phyloP scores from a whole-genome alignment of 2,329 filamentous ascomycete genomes.

The Fusarium circinatum region DNA sequence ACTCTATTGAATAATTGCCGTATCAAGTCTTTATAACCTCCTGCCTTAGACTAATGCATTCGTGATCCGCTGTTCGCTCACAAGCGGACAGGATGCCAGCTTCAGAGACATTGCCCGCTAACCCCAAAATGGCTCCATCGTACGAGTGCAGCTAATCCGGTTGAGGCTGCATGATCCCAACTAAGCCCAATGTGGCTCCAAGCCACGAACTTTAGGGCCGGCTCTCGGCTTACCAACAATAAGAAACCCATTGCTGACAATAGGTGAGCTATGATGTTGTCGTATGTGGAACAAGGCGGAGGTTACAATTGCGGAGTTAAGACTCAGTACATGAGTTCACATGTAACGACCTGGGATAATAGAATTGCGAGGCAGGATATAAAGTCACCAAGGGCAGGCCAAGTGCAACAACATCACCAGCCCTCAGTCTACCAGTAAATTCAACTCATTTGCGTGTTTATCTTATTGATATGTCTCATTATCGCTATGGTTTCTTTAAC shows the following conservation, averaged over 20 bases:
- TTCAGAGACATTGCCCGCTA: background rate
- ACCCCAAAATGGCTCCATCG: background rate
- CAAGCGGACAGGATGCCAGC: background rate
- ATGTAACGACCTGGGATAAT: too few relatives aligned
- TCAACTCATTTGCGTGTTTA: accelerated
- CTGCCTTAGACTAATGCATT: accelerated
- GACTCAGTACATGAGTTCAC: accelerated
- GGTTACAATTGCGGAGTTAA: accelerated
- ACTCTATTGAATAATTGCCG: accelerated
- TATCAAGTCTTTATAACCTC: background rate
- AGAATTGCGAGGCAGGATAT: too few relatives aligned
- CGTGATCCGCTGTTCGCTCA: accelerated
- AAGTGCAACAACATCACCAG: too few relatives aligned
- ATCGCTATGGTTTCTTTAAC: background rate
- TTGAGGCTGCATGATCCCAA: background rate
- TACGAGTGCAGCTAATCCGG: background rate
- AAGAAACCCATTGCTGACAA: background rate
- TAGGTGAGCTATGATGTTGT: too few relatives aligned
- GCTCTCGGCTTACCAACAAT: background rate
- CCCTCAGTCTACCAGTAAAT: too few relatives aligned
- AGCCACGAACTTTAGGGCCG: background rate
- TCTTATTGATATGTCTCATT: accelerated
- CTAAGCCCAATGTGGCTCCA: background rate
- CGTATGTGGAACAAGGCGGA: background rate
- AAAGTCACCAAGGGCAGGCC: too few relatives aligned